Percentiles rank a stretch among this genome's conserved stretches.
phyloP scores from a whole-genome alignment of 371 early-diverging fungal genomes.

The Rhizopus sp. region DNA sequence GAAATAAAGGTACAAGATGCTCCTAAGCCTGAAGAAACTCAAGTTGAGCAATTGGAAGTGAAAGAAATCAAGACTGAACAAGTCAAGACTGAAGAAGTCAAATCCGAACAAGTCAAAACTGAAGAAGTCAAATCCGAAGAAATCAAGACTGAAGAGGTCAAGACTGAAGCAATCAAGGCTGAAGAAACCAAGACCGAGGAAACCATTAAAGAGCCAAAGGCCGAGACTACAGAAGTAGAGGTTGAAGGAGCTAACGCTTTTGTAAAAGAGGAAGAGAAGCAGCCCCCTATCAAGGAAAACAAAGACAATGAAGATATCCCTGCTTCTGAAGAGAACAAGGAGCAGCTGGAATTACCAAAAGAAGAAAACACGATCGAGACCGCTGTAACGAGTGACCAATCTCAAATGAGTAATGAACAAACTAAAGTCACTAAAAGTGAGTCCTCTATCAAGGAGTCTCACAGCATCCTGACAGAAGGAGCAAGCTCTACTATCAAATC shows the following conservation, averaged over 20 bases:
- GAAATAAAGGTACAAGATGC: conserved; percentile 6
- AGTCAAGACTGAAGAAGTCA: not conserved
- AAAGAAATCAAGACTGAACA: conserved; percentile 6
- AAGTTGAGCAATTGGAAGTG: not conserved
- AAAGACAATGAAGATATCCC: not conserved
- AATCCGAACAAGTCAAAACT: not conserved
- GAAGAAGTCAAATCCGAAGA: not conserved
- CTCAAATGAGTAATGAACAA: not conserved
- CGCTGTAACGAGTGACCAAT: not conserved
- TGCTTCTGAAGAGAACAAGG: not conserved
- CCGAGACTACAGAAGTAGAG: not conserved
- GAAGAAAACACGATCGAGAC: conserved; percentile 2
- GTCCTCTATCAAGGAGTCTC: not conserved
- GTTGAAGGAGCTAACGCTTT: not conserved
- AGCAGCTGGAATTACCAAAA: conserved; percentile 4
- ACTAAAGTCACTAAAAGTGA: not conserved
- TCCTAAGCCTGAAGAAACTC: conserved; percentile 3
- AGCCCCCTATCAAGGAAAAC: not conserved
- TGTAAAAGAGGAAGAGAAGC: not conserved
- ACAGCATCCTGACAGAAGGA: not conserved
- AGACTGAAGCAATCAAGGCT: not conserved
- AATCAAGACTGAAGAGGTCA: not conserved
- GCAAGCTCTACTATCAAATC: conserved; percentile 3
- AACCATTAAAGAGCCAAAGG: not conserved
- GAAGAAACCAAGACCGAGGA: not conserved